Percentiles rank a stretch among this genome's conserved stretches.
Conservation (phyloP, 2,329 filamentous ascomycete genomes). For the Xylaria sp. region DNA sequence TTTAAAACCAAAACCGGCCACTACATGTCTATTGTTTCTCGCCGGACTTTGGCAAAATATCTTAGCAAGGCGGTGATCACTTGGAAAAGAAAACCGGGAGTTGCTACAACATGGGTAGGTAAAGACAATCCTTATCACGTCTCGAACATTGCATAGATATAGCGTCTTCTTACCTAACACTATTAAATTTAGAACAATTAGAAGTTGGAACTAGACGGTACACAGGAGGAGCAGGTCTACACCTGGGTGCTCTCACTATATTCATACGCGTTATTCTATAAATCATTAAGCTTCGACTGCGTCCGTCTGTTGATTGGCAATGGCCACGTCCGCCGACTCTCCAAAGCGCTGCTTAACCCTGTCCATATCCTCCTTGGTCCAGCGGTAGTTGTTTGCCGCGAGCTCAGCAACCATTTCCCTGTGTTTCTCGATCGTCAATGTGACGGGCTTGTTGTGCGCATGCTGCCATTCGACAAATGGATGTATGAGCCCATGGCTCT, state of each 20-base stretch:
- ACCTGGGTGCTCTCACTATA: too few relatives aligned
- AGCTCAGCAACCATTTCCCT: neutral
- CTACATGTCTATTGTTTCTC: neutral
- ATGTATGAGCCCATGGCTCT: too few relatives aligned
- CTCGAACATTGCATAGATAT: neutral
- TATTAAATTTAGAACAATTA: too few relatives aligned
- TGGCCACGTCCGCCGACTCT: too few relatives aligned
- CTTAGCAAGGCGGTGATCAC: neutral
- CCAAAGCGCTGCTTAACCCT: constrained; percentile 1
- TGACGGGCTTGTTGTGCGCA: neutral
- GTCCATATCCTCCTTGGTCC: neutral
- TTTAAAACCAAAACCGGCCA: neutral
- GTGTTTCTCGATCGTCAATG: neutral
- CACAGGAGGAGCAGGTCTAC: too few relatives aligned
- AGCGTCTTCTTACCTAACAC: neutral
- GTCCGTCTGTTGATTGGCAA: too few relatives aligned
- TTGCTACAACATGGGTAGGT: neutral
- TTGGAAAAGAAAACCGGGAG: neutral
- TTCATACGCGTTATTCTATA: too few relatives aligned
- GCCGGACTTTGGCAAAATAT: neutral
- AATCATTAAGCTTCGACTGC: too few relatives aligned
- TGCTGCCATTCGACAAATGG: neutral
- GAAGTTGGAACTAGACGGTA: too few relatives aligned
- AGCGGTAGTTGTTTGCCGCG: constrained; percentile 1
- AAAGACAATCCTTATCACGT: neutral